phyloP scores from a whole-genome alignment of 108 stramenopile species.

The Hondaea fermentalgiana region DNA sequence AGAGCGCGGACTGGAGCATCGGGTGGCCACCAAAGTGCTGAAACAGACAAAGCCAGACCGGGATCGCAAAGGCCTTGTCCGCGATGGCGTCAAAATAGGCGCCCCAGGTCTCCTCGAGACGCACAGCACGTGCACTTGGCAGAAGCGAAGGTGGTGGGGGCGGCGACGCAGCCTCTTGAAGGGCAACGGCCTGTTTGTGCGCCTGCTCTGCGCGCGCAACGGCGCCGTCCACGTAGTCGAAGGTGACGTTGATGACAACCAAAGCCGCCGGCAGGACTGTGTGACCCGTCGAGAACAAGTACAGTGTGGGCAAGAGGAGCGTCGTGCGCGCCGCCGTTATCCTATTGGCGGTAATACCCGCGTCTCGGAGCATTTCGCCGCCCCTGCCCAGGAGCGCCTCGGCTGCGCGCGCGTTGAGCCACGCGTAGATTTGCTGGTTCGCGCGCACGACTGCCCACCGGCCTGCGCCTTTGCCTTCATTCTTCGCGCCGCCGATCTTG shows the following conservation, averaged over 20 bases:
- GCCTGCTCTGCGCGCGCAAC: neutral
- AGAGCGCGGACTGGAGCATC: neutral
- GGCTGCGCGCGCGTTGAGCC: neutral
- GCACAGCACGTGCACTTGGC: neutral
- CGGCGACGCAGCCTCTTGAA: neutral
- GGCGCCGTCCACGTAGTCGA: neutral
- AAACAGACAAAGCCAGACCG: neutral
- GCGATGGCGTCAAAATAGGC: conserved; percentile 14
- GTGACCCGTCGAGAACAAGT: neutral
- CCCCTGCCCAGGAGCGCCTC: neutral
- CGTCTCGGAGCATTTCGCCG: neutral
- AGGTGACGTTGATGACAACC: conserved; percentile 1
- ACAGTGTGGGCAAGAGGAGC: neutral
- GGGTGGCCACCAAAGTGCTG: neutral
- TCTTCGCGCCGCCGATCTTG: neutral
- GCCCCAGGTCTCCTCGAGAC: neutral
- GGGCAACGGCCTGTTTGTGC: neutral
- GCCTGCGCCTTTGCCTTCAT: neutral
- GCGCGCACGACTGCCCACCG: neutral
- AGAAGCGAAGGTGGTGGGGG: neutral
- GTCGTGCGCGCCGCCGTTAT: neutral
- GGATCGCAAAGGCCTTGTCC: conserved; percentile 11
- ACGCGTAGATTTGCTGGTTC: neutral
- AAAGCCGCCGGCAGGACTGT: neutral
- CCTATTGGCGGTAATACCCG: neutral